Evolutionary conservation across 257 asterid genomes (phyloP).

Genomic region (Ilex asprella): DNA sequence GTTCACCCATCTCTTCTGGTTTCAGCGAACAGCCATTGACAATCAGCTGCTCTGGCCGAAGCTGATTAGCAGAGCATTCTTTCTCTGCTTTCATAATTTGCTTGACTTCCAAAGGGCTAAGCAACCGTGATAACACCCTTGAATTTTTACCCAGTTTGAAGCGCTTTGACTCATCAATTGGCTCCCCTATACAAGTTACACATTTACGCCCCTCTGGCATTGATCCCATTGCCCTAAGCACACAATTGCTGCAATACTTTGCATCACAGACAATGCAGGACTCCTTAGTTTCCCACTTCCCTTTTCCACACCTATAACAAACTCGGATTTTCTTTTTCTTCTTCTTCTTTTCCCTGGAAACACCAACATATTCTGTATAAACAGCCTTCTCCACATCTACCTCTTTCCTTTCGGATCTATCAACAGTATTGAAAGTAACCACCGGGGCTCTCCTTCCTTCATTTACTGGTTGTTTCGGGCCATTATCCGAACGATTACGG

Average conservation of each 20-base stretch:
- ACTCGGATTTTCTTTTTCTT: slow-evolving; percentile 62
- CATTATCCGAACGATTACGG: slow-evolving; percentile 27
- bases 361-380: slow-evolving; percentile 49
- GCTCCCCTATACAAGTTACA: slow-evolving; percentile 82
- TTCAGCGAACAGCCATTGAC: slow-evolving; percentile 80
- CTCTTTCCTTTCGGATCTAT: slow-evolving; percentile 48
- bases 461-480: slow-evolving; percentile 18
- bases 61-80: slow-evolving; percentile 87
- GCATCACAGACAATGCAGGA: slow-evolving; percentile 82
- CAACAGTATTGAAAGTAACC: slow-evolving; percentile 61
- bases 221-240: slow-evolving; percentile 96
- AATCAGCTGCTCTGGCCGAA: slow-evolving; percentile 81
- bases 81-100: slow-evolving; percentile 86
- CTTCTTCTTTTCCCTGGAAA: slow-evolving; percentile 49
- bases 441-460: slow-evolving; percentile 59
- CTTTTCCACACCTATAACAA: slow-evolving; percentile 81
- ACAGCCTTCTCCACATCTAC: slow-evolving; percentile 50
- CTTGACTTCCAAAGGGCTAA: slow-evolving; percentile 86
- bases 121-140: slow-evolving; percentile 58
- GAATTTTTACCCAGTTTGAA: slow-evolving; percentile 70
- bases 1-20: slow-evolving; percentile 78
- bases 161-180: slow-evolving; percentile 73
- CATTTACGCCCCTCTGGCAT: slow-evolving; percentile 98
- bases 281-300: slow-evolving; percentile 88
- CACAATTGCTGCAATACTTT: slow-evolving; percentile 78